phyloP scores from a whole-genome alignment of 257 asterid genomes.

The Thymus quinquecostatus region DNA sequence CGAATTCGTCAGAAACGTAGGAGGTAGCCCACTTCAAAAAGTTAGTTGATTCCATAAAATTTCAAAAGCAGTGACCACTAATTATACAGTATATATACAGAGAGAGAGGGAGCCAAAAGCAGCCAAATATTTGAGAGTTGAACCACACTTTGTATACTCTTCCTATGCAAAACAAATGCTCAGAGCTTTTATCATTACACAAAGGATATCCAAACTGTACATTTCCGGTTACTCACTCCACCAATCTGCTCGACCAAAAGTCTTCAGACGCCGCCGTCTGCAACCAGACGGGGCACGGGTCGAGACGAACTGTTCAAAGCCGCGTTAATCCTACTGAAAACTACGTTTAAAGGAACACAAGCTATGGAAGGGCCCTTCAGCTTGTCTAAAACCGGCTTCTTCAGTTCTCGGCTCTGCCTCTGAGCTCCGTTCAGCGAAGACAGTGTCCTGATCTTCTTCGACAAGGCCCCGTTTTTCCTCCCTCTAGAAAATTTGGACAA shows the following conservation, averaged over 20 bases:
- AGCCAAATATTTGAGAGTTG: slow-evolving; percentile 31
- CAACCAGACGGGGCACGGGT: slow-evolving; percentile 38
- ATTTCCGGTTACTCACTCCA: slow-evolving; percentile 6
- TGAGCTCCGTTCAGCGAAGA: slow-evolving; percentile 66
- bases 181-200: slow-evolving; percentile 39
- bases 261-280: slow-evolving; percentile 35
- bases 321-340: slow-evolving; percentile 68
- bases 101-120: slow-evolving; percentile 19
- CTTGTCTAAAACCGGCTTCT: slow-evolving; percentile 52
- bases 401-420: slow-evolving; percentile 38
- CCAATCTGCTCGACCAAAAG: background rate
- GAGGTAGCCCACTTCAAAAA: background rate
- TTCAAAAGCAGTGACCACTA: background rate
- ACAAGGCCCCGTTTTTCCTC: slow-evolving; percentile 44
- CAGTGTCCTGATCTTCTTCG: slow-evolving; percentile 73
- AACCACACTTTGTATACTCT: slow-evolving; percentile 26
- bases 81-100: slow-evolving; percentile 50
- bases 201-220: slow-evolving; percentile 41
- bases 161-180: slow-evolving; percentile 27
- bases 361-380: slow-evolving; percentile 68
- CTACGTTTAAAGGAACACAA: slow-evolving; percentile 73
- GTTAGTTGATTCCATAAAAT: slow-evolving; percentile 21
- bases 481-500: slow-evolving; percentile 39
- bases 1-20: too few species aligned
- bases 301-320: slow-evolving; percentile 52